A percentile compares a stretch with the other conserved stretches of the same genome.
These are phyloP conservation scores for Ichthyophonus hoferi DNA, from an alignment of 208 protist species.

Conservation along the genomic window DNA sequence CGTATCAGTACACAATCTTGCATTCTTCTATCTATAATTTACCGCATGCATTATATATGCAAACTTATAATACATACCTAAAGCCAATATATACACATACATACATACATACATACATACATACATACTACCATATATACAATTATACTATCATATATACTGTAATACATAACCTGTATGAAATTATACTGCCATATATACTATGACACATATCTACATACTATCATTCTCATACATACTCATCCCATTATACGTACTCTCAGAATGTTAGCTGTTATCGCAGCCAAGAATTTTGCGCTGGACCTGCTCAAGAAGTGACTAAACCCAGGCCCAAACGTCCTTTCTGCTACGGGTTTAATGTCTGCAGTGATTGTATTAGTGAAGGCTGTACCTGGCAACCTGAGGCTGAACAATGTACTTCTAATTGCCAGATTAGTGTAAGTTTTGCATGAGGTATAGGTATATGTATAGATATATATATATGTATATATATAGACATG, in stretches of 20 bases:
- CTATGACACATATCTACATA: background rate
- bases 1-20: no score
- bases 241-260: background rate
- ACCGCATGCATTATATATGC: no score
- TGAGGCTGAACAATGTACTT: background rate
- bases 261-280: background rate
- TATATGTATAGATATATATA: no score
- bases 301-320: background rate
- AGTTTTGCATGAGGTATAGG: no score
- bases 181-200: no score
- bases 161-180: no score
- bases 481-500: background rate
- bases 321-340: background rate
- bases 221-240: background rate
- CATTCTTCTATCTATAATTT: no score
- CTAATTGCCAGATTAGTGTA: background rate
- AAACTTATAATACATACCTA: no score
- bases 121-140: background rate
- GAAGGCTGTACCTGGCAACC: background rate
- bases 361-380: background rate
- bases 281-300: background rate
- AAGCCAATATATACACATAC: no score
- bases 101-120: background rate
- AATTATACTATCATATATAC: no score
- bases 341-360: background rate